phyloP scores from a whole-genome alignment of 2,329 filamentous ascomycete genomes.

The Ploettnerulaceae sp. region DNA sequence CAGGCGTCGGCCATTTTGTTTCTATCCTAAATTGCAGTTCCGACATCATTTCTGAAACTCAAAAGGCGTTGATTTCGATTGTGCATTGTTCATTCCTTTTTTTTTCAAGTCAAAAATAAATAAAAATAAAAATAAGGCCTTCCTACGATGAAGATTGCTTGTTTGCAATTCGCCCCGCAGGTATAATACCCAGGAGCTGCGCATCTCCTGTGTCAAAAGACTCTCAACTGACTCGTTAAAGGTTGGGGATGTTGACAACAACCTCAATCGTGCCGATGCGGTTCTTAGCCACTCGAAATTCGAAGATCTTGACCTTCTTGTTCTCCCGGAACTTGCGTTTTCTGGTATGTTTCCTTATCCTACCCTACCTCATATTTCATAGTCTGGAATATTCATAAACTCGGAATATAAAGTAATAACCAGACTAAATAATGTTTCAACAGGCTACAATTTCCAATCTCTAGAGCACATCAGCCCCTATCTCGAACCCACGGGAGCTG shows the following conservation, averaged over 20 bases:
- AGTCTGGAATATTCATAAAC: no score
- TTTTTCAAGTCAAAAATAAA: no score
- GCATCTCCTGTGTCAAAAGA: no score
- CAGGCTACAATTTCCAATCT: constrained; percentile 70
- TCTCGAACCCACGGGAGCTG: constrained; percentile 61
- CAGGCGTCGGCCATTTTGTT: no score
- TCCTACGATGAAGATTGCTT: constrained; percentile 27
- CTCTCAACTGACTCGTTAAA: constrained; percentile 41
- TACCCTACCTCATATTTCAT: no score
- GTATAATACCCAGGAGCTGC: background rate
- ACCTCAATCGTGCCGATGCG: constrained; percentile 62
- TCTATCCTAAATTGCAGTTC: no score
- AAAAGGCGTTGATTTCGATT: no score
- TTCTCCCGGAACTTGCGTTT: constrained; percentile 74
- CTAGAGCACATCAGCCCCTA: constrained; percentile 62
- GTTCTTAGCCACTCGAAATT: constrained; percentile 51
- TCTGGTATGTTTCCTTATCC: constrained; percentile 66
- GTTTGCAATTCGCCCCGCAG: constrained; percentile 21
- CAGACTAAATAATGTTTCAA: no score
- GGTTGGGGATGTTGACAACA: constrained; percentile 65
- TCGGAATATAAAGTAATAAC: no score
- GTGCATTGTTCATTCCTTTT: no score
- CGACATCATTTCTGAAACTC: no score
- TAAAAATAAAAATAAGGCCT: no score
- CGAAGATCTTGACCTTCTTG: constrained; percentile 60